Evolutionary conservation across 495 filamentous ascomycete species (phyloP).

Genomic region (Copromyces sp.): DNA sequence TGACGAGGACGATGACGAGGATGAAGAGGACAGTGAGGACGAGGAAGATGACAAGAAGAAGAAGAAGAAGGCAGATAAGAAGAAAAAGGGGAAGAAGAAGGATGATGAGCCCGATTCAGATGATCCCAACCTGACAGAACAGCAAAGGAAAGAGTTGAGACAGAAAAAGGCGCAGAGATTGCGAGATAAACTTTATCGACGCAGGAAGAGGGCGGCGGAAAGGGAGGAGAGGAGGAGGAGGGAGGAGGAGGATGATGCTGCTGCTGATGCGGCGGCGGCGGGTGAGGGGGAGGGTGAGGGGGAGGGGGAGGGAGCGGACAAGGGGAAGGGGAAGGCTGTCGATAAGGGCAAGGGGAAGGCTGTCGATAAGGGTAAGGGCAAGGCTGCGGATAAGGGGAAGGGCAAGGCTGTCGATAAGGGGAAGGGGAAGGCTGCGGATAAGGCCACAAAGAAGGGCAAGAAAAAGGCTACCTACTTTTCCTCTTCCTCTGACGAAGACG

Average conservation of each 20-base stretch:
- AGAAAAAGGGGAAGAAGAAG: not conserved
- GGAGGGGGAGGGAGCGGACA: no score
- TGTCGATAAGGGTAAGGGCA: not conserved
- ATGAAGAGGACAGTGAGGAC: not conserved
- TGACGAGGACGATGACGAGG: not conserved
- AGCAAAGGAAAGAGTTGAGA: not conserved
- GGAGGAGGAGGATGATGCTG: not conserved
- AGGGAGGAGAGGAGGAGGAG: not conserved
- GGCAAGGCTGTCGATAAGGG: not conserved
- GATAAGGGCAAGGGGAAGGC: not conserved
- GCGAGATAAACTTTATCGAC: not conserved
- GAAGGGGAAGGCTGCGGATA: not conserved
- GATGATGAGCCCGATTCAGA: accelerated
- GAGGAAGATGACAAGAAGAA: no score
- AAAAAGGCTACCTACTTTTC: not conserved
- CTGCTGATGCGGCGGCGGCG: not conserved
- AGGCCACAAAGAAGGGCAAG: not conserved
- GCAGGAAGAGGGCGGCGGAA: not conserved
- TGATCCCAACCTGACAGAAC: not conserved
- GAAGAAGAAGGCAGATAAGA: not conserved
- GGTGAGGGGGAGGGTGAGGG: not conserved
- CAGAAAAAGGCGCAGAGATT: not conserved
- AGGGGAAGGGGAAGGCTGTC: not conserved
- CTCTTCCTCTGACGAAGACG: not conserved
- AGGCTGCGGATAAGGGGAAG: not conserved